Conservation (phyloP, 192 early-diverging fungal genomes). For the Chytriomyces sp. region DNA sequence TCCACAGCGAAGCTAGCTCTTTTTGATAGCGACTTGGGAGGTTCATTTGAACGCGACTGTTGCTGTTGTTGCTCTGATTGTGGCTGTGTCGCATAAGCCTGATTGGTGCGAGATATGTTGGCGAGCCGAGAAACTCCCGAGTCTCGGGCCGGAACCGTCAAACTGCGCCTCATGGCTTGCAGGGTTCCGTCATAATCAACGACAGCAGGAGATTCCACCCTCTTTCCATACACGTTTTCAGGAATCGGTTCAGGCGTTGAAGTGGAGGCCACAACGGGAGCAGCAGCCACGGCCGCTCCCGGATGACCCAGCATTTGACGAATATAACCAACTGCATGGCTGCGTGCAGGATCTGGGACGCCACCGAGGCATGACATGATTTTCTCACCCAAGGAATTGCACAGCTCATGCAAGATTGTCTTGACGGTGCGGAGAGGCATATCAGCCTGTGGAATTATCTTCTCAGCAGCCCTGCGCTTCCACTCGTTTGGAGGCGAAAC, state of each 20-base stretch:
- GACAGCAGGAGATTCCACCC: not conserved
- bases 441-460: constrained; percentile 76
- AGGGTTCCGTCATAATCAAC: constrained; percentile 12
- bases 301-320: constrained; percentile 38
- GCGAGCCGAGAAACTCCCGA: not conserved
- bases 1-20: constrained; percentile 4
- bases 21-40: constrained; percentile 11
- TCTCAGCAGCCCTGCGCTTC: constrained; percentile 76
- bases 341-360: constrained; percentile 64
- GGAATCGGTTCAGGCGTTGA: not conserved
- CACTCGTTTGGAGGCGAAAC: constrained; percentile 82
- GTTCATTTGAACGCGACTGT: not conserved
- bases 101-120: not conserved
- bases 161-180: not conserved
- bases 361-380: constrained; percentile 62
- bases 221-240: not conserved
- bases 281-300: constrained; percentile 17
- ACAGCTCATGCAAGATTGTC: constrained; percentile 82
- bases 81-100: not conserved
- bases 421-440: constrained; percentile 95
- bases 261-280: not conserved
- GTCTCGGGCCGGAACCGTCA: not conserved
- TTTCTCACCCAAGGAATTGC: constrained; percentile 62
- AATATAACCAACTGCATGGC: constrained; percentile 51
- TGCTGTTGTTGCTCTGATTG: too few relatives aligned